Evolutionary conservation across 2,329 filamentous ascomycete species (phyloP).

Genomic region (Lecanosticta acicola): DNA sequence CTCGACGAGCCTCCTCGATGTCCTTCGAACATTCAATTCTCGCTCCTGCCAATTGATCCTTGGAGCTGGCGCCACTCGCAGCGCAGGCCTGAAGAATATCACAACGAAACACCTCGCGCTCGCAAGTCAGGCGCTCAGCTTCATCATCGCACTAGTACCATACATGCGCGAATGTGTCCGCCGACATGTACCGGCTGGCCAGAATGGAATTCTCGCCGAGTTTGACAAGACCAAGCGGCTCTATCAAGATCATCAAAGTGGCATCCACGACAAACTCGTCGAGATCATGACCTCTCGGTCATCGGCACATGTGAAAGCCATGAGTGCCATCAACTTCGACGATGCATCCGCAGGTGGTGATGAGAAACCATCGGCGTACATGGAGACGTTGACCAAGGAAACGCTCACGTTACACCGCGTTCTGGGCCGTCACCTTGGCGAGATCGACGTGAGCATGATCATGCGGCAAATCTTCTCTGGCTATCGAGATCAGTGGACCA

Average conservation of each 20-base stretch:
- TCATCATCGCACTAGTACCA: slow-evolving; percentile 79
- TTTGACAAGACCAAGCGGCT: slow-evolving; percentile 82
- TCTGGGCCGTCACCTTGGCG: slow-evolving; percentile 72
- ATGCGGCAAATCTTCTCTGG: slow-evolving; percentile 79
- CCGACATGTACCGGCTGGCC: slow-evolving; percentile 55
- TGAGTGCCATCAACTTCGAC: slow-evolving; percentile 74
- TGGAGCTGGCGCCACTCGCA: slow-evolving; percentile 82
- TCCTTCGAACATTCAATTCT: slow-evolving; percentile 90
- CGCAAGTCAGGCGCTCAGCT: slow-evolving; percentile 80
- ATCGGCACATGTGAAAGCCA: slow-evolving; percentile 64
- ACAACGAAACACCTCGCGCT: slow-evolving; percentile 92
- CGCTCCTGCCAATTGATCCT: slow-evolving; percentile 94
- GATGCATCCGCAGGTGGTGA: slow-evolving; percentile 32
- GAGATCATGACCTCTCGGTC: slow-evolving; percentile 85
- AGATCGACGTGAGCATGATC: slow-evolving; percentile 70
- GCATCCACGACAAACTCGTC: slow-evolving; percentile 85
- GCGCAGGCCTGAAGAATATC: slow-evolving; percentile 90
- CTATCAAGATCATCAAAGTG: slow-evolving; percentile 83
- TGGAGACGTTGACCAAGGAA: slow-evolving; percentile 83
- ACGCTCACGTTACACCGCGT: slow-evolving; percentile 80
- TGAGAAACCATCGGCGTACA: slow-evolving; percentile 56
- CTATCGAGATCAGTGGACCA: slow-evolving; percentile 74
- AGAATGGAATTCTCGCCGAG: slow-evolving; percentile 59
- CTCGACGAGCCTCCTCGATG: slow-evolving; percentile 71
- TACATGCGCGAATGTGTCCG: slow-evolving; percentile 89